phyloP scores from a whole-genome alignment of 139 green algal species.

The Pedinophyceae sp. region DNA sequence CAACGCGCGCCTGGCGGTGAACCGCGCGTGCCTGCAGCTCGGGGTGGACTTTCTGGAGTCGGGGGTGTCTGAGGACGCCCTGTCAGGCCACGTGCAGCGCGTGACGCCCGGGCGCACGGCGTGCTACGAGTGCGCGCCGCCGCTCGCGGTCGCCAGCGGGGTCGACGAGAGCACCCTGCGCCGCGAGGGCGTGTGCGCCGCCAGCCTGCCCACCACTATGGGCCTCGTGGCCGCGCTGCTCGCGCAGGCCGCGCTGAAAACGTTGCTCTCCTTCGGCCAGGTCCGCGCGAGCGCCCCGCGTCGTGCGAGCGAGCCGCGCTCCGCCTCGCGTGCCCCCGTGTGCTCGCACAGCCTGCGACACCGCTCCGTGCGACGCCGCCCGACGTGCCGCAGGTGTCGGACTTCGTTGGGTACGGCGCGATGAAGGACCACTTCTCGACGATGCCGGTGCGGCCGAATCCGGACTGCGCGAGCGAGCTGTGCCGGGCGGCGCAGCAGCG shows the following conservation, averaged over 20 bases:
- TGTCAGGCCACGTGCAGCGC: constrained; percentile 87
- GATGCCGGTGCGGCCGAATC: constrained; percentile 77
- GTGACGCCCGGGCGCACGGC: constrained; percentile 50
- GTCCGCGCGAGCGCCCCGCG: constrained; percentile 17
- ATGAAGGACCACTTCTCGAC: constrained; percentile 92
- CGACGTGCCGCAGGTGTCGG: constrained; percentile 14
- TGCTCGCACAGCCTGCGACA: neutral
- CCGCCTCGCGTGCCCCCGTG: neutral
- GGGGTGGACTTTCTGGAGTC: constrained; percentile 89
- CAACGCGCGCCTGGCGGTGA: constrained; percentile 93
- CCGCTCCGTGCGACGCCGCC: too few relatives aligned
- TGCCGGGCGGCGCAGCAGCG: constrained; percentile 47
- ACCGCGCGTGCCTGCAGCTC: constrained; percentile 91
- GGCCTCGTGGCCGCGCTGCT: constrained; percentile 87
- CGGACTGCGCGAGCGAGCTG: constrained; percentile 51
- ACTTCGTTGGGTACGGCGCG: constrained; percentile 73
- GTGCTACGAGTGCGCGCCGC: constrained; percentile 78
- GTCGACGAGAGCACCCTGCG: constrained; percentile 94
- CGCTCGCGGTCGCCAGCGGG: constrained; percentile 79
- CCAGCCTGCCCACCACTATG: constrained; percentile 95
- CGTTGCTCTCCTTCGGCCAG: constrained; percentile 75
- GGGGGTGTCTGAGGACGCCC: constrained; percentile 87
- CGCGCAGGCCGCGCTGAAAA: constrained; percentile 88
- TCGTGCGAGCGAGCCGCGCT: neutral
- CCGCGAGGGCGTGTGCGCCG: constrained; percentile 88